Conservation (phyloP, 2,329 filamentous ascomycete genomes). For the Aspergillus carbonarius region DNA sequence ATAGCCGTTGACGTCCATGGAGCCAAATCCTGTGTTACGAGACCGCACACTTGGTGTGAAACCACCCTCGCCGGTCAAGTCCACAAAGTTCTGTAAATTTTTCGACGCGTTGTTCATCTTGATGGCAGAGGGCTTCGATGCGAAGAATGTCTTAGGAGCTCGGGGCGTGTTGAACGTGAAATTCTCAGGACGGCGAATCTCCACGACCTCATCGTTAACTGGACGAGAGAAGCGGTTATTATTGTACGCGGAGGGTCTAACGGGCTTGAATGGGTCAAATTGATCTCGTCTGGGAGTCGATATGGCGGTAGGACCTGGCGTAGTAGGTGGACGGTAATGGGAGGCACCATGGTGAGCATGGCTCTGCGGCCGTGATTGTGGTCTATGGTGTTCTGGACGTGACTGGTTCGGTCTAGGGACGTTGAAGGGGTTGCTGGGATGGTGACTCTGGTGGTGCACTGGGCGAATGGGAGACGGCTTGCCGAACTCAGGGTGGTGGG, state of each 20-base stretch:
- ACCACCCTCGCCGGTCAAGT: conserved; percentile 49
- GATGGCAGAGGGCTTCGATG: conserved; percentile 46
- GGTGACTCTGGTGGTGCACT: conserved; percentile 37
- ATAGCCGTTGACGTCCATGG: conserved; percentile 54
- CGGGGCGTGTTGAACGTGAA: conserved; percentile 49
- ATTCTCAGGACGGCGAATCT: conserved; percentile 52
- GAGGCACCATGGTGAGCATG: conserved; percentile 15
- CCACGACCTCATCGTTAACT: conserved; percentile 36
- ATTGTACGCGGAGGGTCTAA: conserved; percentile 39
- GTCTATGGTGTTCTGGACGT: conserved; percentile 53
- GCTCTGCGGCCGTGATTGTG: conserved; percentile 23
- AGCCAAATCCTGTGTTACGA: conserved; percentile 52
- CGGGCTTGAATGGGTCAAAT: conserved; percentile 43
- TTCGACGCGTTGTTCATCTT: conserved; percentile 44
- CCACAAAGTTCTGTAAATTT: conserved; percentile 49
- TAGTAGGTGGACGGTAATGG: conserved; percentile 18
- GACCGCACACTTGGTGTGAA: conserved; percentile 50
- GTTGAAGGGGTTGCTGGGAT: conserved; percentile 51
- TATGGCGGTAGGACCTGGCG: conserved; percentile 17
- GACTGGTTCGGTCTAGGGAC: conserved; percentile 51
- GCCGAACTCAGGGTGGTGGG: conserved; percentile 56
- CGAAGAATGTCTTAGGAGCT: conserved; percentile 54
- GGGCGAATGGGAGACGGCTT: conserved; percentile 56
- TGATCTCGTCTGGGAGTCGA: conserved; percentile 30
- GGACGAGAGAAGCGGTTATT: conserved; percentile 26